A percentile compares a stretch with the other conserved stretches of the same genome.
Evolutionary conservation across 768 basidiomycete genomes (phyloP).

Genomic region (Thelephora ganbajun): DNA sequence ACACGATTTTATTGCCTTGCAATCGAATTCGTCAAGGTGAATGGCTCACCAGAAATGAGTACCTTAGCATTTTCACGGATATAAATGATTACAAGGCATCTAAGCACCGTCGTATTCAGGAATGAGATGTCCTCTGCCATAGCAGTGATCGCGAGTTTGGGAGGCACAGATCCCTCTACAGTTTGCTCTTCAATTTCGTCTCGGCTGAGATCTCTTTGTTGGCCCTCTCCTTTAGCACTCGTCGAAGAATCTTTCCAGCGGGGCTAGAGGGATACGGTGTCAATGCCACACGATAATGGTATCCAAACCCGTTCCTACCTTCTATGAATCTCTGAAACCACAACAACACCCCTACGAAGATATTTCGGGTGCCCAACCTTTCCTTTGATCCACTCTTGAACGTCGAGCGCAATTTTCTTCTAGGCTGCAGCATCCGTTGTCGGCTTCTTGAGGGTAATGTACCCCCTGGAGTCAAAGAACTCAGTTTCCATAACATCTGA

Average conservation of each 20-base stretch:
- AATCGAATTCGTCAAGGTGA: too few species aligned
- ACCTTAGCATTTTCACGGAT: too few species aligned
- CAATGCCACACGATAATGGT: background rate
- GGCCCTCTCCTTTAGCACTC: slow-evolving; percentile 57
- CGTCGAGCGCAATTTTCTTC: slow-evolving; percentile 28
- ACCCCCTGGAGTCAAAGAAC: too few species aligned
- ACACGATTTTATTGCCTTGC: too few species aligned
- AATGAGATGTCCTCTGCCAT: too few species aligned
- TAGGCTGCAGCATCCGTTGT: slow-evolving; percentile 21
- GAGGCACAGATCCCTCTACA: too few species aligned
- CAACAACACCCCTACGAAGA: slow-evolving; percentile 54
- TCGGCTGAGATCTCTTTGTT: slow-evolving; percentile 39
- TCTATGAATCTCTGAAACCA: slow-evolving; percentile 54
- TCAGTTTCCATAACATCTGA: too few species aligned
- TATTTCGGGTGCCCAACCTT: slow-evolving; percentile 66
- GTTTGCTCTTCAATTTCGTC: too few species aligned
- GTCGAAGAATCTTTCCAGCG: slow-evolving; percentile 77
- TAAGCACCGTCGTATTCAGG: too few species aligned
- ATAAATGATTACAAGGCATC: too few species aligned
- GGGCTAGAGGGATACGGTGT: slow-evolving; percentile 34
- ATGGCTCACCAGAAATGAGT: too few species aligned
- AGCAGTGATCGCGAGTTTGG: too few species aligned
- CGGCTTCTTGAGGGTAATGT: slow-evolving; percentile 36
- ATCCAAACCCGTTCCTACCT: slow-evolving; percentile 25
- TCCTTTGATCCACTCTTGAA: slow-evolving; percentile 54